Evolutionary conservation across 2,329 filamentous ascomycete genomes (phyloP).

Genomic region (Orbilia ellipsospora): DNA sequence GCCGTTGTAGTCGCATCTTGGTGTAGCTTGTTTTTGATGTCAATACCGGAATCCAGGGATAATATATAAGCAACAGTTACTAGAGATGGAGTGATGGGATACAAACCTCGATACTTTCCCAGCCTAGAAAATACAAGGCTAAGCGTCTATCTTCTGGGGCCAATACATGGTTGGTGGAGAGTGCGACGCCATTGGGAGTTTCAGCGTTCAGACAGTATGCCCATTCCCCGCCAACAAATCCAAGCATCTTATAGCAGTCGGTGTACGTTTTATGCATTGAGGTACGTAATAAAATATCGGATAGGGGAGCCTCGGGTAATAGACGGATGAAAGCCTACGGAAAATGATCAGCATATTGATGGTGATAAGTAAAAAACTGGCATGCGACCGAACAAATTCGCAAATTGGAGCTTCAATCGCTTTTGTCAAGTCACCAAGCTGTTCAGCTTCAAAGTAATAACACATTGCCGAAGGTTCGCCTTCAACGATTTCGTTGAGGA

Average conservation of each 20-base stretch:
- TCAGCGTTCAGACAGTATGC: slow-evolving; percentile 1
- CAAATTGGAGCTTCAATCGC: neutral
- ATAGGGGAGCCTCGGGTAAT: neutral
- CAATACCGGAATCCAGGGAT: neutral
- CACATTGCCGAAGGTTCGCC: neutral
- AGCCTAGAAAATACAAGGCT: neutral
- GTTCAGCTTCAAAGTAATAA: neutral
- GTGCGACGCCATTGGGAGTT: neutral
- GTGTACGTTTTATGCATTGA: neutral
- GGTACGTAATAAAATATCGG: neutral
- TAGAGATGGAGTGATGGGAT: neutral
- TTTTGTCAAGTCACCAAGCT: neutral
- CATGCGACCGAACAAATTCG: neutral
- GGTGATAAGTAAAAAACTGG: neutral
- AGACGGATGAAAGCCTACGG: neutral
- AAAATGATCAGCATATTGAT: neutral
- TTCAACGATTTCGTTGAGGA: neutral
- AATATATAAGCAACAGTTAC: neutral
- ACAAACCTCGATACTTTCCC: slow-evolving; percentile 2
- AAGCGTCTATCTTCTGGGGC: neutral
- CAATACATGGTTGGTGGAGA: neutral
- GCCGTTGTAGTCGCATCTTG: neutral
- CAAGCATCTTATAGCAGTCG: neutral
- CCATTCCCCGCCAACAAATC: neutral
- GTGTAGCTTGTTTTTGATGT: neutral